phyloP scores from a whole-genome alignment of 2,329 filamentous ascomycete genomes.

The Claviceps cyperi region DNA sequence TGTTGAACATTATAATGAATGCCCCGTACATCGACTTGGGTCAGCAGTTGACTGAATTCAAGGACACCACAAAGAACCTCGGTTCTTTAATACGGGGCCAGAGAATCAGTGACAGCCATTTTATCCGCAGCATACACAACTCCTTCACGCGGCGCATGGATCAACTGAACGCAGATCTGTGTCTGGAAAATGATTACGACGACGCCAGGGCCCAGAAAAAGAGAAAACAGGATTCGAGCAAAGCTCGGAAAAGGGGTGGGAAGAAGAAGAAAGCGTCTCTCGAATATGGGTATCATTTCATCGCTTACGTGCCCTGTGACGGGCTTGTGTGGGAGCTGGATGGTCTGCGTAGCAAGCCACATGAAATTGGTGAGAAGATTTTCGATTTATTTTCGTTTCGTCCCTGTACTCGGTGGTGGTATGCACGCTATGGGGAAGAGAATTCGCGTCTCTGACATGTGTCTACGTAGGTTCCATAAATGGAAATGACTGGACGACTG shows the following conservation, averaged over 20 bases:
- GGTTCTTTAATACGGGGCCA: conserved; percentile 62
- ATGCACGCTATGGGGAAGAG: neutral
- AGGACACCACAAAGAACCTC: conserved; percentile 52
- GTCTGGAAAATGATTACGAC: conserved; percentile 41
- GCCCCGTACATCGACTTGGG: conserved; percentile 52
- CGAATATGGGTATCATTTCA: conserved; percentile 69
- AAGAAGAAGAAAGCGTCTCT: conserved; percentile 28
- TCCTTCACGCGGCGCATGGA: conserved; percentile 72
- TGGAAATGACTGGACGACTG: conserved; percentile 45
- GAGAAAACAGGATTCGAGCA: conserved; percentile 20
- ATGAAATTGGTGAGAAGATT: conserved; percentile 16
- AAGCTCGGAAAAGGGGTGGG: conserved; percentile 14
- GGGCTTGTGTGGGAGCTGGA: conserved; percentile 78
- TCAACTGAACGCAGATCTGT: conserved; percentile 56
- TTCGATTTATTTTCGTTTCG: neutral
- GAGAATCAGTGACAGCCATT: conserved; percentile 56
- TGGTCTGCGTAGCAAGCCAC: conserved; percentile 60
- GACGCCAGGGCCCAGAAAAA: conserved; percentile 20
- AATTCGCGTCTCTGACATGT: neutral
- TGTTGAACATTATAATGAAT: conserved; percentile 92
- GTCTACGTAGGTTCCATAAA: conserved; percentile 9
- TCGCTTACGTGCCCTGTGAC: conserved; percentile 70
- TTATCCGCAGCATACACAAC: conserved; percentile 74
- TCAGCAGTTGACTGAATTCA: conserved; percentile 56
- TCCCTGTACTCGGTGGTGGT: neutral